Evolutionary conservation across 257 asterid species (phyloP).

Genomic region (Petrea volubilis): DNA sequence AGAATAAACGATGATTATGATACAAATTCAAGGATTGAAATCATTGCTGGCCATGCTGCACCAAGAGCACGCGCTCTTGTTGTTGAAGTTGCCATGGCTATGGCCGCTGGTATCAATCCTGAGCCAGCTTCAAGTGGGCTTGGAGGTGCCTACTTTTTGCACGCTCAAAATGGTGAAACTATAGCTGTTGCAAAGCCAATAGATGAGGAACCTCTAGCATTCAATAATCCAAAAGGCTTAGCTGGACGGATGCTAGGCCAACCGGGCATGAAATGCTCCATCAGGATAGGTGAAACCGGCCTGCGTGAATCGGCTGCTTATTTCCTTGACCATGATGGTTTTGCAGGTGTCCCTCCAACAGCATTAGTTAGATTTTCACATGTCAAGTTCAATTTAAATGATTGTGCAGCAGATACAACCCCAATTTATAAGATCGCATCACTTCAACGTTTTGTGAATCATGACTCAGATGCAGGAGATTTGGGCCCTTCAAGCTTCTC

Average conservation of each 20-base stretch:
- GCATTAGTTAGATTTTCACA: slow-evolving; percentile 77
- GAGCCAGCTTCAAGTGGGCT: slow-evolving; percentile 88
- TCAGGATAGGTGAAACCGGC: slow-evolving; percentile 89
- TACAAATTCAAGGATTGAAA: slow-evolving; percentile 60
- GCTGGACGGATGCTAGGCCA: slow-evolving; percentile 89
- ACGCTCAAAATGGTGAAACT: slow-evolving; percentile 52
- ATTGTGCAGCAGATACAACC: slow-evolving; percentile 33
- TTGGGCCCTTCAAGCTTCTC: slow-evolving; percentile 92
- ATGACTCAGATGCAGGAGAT: slow-evolving; percentile 89
- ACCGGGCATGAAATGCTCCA: slow-evolving; percentile 89
- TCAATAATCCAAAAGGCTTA: slow-evolving; percentile 89
- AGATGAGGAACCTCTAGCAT: slow-evolving; percentile 94
- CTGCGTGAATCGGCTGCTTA: slow-evolving; percentile 91
- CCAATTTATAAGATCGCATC: slow-evolving; percentile 67
- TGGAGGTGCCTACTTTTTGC: slow-evolving; percentile 88
- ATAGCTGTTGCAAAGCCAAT: slow-evolving; percentile 91
- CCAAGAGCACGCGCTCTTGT: slow-evolving; percentile 73
- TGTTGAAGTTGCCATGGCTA: slow-evolving; percentile 81
- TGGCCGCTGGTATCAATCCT: slow-evolving; percentile 77
- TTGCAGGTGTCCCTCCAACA: slow-evolving; percentile 91
- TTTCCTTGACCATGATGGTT: slow-evolving; percentile 78
- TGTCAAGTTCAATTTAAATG: slow-evolving; percentile 57
- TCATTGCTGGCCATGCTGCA: slow-evolving; percentile 65
- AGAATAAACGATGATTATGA: slow-evolving; percentile 39
- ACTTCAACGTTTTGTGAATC: slow-evolving; percentile 74